Evolutionary conservation across 345 rosid genomes (phyloP), one percentile per base, ranked within the genome.

Genomic region (Populus pruinosa): DNA sequence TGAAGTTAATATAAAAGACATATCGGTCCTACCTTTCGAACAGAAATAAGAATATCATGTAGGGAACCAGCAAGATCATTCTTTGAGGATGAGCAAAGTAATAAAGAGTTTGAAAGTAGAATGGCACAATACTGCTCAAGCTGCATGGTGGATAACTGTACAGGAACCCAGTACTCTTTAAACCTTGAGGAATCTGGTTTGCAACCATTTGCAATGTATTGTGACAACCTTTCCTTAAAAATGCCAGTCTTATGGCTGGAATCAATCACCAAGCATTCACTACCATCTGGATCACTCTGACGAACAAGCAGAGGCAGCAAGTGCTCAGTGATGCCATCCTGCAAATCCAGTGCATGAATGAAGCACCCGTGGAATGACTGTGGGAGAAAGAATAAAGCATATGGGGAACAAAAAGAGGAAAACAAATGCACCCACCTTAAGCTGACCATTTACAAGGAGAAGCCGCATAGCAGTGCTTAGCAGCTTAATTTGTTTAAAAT

Each of bases 91-190:
- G 92, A 90, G 78, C 90, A 79, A 76, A 96, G 97, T 25, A 82
- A 67, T 56, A 84, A 77, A 39, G 88, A 82, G 25, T 91, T 88
- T 66, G 89, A 82, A 75, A 91, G 81, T 78, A 93, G 85, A 76
- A 86, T 84, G 80, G 84, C 84, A 88, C 99, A 96, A 82, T 96
- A 96, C 84, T 90, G 93, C 88, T 96, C 98, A 64, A 93, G 90
- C 85, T 96, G 99, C 82, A 92, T 83, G 79, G 85, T 74, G 53
- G 98, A 93, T 83, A 96, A 79, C 81, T 85, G 87, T 50, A 87
- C 92, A 62, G 99, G 99, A 79, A 96, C 91, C 99, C 98, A 93
- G 73, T 88, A 93, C 87, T 96, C 99, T 7, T 78, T 70, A 86
- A 91, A 89, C 83, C 87, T 81, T 39, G 90, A 89, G 20, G 86